phyloP scores from a whole-genome alignment of 1,284 basidiomycete genomes.

The Cutaneotrichosporon dermatis region DNA sequence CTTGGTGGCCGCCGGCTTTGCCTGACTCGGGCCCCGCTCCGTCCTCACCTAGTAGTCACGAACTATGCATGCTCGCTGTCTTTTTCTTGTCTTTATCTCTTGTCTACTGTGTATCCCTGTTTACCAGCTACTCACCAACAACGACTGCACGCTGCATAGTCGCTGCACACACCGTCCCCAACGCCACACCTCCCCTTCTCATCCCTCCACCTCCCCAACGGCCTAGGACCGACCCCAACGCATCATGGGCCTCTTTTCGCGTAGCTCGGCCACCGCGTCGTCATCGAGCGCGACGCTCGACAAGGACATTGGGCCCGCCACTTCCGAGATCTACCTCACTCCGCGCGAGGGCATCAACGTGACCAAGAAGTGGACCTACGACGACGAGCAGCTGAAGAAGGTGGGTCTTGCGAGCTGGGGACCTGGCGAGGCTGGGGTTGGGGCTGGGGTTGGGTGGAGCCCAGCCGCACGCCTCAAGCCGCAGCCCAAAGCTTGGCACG shows the following conservation, averaged over 20 bases:
- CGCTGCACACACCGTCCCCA: background rate
- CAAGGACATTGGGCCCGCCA: conserved; percentile 4
- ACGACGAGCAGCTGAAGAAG: conserved; percentile 57
- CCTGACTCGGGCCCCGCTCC: too few relatives aligned
- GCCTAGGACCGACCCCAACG: too few relatives aligned
- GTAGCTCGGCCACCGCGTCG: conserved; percentile 5
- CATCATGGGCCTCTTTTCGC: conserved; percentile 14
- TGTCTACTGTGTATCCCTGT: too few relatives aligned
- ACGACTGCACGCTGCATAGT: background rate
- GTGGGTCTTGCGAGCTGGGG: conserved; percentile 19
- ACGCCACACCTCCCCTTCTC: too few relatives aligned
- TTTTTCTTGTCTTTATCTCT: too few relatives aligned
- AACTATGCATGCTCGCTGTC: too few relatives aligned
- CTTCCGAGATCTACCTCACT: conserved; percentile 10
- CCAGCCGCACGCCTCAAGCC: too few relatives aligned
- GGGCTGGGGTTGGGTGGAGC: too few relatives aligned
- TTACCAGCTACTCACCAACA: too few relatives aligned
- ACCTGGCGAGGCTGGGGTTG: too few relatives aligned
- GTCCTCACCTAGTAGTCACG: too few relatives aligned
- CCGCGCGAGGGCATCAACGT: conserved; percentile 10
- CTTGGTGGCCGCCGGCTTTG: too few relatives aligned
- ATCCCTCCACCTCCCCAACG: background rate
- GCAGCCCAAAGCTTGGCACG: background rate
- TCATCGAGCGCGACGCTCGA: conserved; percentile 2
- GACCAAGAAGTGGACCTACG: conserved; percentile 59